Base-by-base conservation (phyloP, 352 stramenopile genomes). In the Phytophthora meadii region DNA sequence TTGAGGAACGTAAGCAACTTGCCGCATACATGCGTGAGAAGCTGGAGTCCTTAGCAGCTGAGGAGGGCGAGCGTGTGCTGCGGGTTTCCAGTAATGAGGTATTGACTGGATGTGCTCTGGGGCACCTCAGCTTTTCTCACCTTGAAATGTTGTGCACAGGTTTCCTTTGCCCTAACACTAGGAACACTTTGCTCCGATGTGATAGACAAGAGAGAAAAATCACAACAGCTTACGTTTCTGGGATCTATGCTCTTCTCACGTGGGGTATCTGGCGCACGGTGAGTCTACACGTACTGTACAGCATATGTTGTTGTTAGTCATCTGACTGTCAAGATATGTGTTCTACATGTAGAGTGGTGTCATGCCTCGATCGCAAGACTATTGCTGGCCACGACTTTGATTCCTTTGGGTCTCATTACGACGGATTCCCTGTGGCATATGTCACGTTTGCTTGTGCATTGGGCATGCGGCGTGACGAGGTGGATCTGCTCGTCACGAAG, bases 181-280 rank as follows among this genome's bases (percentile, higher is more conserved):
- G 88, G 56, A 59, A 76, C 70, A 53, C 88, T 89, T 57, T 79
- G 49, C 12, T n/a, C 51, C 5, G 42, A 71, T 24, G 11, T 56
- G 3, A 34, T 10, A 3, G 73, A 88, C 42, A 45, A 65, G 0
- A 44, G 61, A n/a, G 68, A 82, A 6, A 73, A 70, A 37, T 71
- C 77, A 19, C 71, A 62, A 44, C 56, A 84, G 36, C 74, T 88
- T 40, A 95, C 89, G 27, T 92, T 96, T 71, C 97, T 99, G 65
- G 97, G 98, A 15, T 95, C 97, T n/a, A 99, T 99, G 97, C 87
- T 99, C 11, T 99, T 99, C 78, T 95, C 88, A 27, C 87, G 97
- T 22, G 97, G 95, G 59, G 92, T 99, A 7, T 99, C 94, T 24
- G 98, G 98, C 28, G 98, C 95, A 40, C 76, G 97, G 50, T 90